phyloP scores from a whole-genome alignment of 192 early-diverging fungal genomes.

The Podila clonocystis region DNA sequence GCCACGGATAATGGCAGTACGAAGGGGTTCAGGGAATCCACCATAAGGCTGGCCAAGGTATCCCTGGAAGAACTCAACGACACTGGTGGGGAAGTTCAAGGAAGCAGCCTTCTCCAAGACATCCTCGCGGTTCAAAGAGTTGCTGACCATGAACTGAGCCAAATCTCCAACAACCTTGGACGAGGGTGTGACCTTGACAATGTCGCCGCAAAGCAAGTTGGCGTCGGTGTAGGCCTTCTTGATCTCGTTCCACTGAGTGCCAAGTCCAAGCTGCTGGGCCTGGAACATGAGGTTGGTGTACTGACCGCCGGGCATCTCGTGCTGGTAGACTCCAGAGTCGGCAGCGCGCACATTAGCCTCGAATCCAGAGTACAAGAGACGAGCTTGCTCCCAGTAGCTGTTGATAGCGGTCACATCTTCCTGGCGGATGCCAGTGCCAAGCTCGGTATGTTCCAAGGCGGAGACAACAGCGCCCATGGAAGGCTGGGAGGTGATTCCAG shows the following conservation, averaged over 20 bases:
- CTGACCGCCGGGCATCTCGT: conserved; percentile 98
- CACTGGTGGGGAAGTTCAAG: conserved; percentile 93
- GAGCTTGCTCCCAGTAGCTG: conserved; percentile 96
- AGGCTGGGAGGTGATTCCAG: conserved; percentile 95
- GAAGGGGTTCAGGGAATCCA: conserved; percentile 93
- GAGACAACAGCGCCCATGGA: conserved; percentile 95
- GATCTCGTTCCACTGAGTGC: conserved; percentile 93
- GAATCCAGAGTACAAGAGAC: conserved; percentile 96
- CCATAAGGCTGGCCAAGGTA: conserved; percentile 94
- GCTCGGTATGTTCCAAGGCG: conserved; percentile 79
- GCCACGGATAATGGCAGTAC: conserved; percentile 82
- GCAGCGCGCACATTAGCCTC: conserved; percentile 90
- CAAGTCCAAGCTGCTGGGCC: conserved; percentile 92
- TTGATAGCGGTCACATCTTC: conserved; percentile 87
- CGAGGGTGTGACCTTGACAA: conserved; percentile 98
- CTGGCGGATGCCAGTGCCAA: conserved; percentile 87
- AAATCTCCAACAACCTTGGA: conserved; percentile 99
- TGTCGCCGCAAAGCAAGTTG: conserved; percentile 93
- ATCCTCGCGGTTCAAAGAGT: conserved; percentile 79
- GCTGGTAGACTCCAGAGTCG: conserved; percentile 93
- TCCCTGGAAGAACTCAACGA: conserved; percentile 98
- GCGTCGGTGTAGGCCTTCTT: conserved; percentile 92
- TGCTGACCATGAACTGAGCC: conserved; percentile 98
- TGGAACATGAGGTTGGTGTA: conserved; percentile 99
- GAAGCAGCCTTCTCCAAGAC: conserved; percentile 78